Evolutionary conservation across 345 rosid genomes (phyloP).

Genomic region (Gossypioides kirkii): DNA sequence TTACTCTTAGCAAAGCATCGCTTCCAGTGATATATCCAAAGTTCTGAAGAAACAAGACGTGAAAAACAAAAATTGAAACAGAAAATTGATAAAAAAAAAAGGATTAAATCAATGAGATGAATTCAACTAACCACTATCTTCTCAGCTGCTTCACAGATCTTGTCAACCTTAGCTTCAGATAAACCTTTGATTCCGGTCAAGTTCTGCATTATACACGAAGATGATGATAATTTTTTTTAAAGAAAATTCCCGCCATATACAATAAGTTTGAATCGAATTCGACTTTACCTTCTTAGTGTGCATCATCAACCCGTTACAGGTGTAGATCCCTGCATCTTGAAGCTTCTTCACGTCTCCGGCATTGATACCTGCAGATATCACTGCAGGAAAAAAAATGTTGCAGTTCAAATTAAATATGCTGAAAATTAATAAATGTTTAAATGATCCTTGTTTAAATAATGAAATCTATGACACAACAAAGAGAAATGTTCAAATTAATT

Average conservation of each 20-base stretch:
- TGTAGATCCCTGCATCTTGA: slow-evolving; percentile 91
- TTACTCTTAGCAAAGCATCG: slow-evolving; percentile 81
- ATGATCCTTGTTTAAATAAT: background rate
- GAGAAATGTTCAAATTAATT: slow-evolving; percentile 1
- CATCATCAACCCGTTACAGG: slow-evolving; percentile 98
- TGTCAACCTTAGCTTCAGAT: slow-evolving; percentile 95
- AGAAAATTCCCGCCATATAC: background rate
- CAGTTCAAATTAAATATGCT: background rate
- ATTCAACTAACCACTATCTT: slow-evolving; percentile 68
- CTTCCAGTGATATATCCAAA: slow-evolving; percentile 87
- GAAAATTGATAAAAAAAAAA: background rate
- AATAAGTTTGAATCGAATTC: background rate
- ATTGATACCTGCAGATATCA: slow-evolving; percentile 80
- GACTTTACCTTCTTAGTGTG: slow-evolving; percentile 73
- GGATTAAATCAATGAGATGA: background rate
- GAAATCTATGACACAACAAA: background rate
- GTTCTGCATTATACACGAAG: slow-evolving; percentile 33
- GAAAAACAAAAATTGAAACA: background rate
- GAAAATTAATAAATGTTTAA: background rate
- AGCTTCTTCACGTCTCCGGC: slow-evolving; percentile 91
- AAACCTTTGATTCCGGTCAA: slow-evolving; percentile 91
- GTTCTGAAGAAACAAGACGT: slow-evolving; percentile 38
- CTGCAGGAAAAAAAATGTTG: slow-evolving; percentile 28
- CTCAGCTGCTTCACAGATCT: slow-evolving; percentile 96
- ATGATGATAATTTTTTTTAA: background rate